A percentile compares a stretch with the other conserved stretches of the same genome.
Evolutionary conservation across 108 stramenopile species (phyloP).

Genomic region (Cyclotella sp.): DNA sequence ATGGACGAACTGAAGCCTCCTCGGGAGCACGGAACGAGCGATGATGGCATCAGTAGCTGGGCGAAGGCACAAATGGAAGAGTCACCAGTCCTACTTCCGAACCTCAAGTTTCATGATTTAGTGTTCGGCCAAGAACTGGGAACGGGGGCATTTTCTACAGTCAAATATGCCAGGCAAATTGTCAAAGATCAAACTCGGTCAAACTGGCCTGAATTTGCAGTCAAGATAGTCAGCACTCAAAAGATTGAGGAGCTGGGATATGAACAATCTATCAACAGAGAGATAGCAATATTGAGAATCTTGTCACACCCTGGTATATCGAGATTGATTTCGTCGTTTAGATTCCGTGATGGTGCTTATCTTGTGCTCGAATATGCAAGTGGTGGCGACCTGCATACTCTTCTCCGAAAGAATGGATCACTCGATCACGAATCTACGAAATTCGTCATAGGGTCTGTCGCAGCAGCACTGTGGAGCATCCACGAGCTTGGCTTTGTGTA

Average conservation of each 20-base stretch:
- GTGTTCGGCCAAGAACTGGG: conserved; percentile 97
- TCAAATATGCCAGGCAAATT: conserved; percentile 91
- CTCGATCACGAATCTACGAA: conserved; percentile 87
- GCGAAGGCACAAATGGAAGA: conserved; percentile 80
- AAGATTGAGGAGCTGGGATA: conserved; percentile 86
- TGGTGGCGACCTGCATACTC: conserved; percentile 91
- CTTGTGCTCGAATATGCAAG: conserved; percentile 96
- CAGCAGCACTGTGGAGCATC: conserved; percentile 89
- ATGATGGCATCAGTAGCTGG: conserved; percentile 72
- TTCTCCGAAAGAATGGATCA: conserved; percentile 85
- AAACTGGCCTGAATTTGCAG: conserved; percentile 96
- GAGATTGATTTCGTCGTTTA: conserved; percentile 91
- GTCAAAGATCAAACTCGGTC: conserved; percentile 74
- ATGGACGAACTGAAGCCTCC: conserved; percentile 71
- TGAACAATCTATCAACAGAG: conserved; percentile 83
- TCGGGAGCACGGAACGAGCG: conserved; percentile 42
- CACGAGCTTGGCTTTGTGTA: conserved; percentile 89
- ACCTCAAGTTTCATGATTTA: conserved; percentile 95
- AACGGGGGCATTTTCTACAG: conserved; percentile 88
- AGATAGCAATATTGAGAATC: conserved; percentile 88
- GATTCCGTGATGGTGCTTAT: conserved; percentile 91
- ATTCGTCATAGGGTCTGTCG: conserved; percentile 91
- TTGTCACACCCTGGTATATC: conserved; percentile 94
- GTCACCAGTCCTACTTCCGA: conserved; percentile 82
- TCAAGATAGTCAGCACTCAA: conserved; percentile 88